These are phyloP conservation scores for Delitschia confertaspora DNA, from an alignment of 495 filamentous ascomycete genomes.

Conservation along the genomic window DNA sequence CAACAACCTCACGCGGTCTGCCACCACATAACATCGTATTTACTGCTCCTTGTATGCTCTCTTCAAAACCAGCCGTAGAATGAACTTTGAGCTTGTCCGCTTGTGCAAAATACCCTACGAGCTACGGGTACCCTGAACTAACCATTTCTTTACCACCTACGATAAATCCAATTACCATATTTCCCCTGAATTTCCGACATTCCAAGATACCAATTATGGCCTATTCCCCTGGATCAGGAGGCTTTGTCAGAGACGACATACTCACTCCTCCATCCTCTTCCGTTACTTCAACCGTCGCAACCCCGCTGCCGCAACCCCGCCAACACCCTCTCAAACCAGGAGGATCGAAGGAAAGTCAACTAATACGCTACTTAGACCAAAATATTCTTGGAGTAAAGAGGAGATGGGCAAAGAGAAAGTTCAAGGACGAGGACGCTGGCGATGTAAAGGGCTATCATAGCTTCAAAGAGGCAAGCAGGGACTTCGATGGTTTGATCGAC, in stretches of 20 bases:
- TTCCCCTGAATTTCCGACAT: too few relatives aligned
- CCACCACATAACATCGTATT: too few relatives aligned
- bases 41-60: too few relatives aligned
- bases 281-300: slow-evolving; percentile 48
- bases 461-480: slow-evolving; percentile 58
- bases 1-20: too few relatives aligned
- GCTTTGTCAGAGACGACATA: not conserved
- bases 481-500: slow-evolving; percentile 63
- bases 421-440: slow-evolving; percentile 31
- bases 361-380: slow-evolving; percentile 59
- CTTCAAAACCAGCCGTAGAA: slow-evolving; percentile 1
- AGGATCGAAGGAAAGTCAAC: slow-evolving; percentile 64
- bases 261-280: slow-evolving; percentile 33
- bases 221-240: not conserved
- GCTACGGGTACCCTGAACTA: not conserved
- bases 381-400: slow-evolving; percentile 55
- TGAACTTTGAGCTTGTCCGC: not conserved
- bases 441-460: slow-evolving; percentile 55
- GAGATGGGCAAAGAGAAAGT: slow-evolving; percentile 65
- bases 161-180: too few relatives aligned
- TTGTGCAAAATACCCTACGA: not conserved
- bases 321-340: slow-evolving; percentile 57
- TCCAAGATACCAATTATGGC: too few relatives aligned
- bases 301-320: slow-evolving; percentile 55
- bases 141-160: too few relatives aligned